Evolutionary conservation across 176 grass and related monocot genomes (phyloP), one percentile per base, ranked within the genome.

Genomic region (Canna indica): DNA sequence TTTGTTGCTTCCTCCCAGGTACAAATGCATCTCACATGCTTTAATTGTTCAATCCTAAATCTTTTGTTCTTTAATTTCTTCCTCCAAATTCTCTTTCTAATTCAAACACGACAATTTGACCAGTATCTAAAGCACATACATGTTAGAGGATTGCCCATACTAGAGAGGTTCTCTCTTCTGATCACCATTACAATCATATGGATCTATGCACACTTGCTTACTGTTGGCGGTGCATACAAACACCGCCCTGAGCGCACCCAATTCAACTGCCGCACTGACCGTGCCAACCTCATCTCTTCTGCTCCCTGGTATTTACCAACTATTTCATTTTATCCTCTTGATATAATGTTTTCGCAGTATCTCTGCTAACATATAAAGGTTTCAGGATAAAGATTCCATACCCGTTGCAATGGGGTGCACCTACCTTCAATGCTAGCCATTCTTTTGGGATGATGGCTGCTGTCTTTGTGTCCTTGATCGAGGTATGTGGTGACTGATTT

Each of bases 371-470:
- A 25, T 24, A 24, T 48, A 32, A 48, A 5, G 10, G 11, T 30
- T 46, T 72, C 75, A 99, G 94, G 94, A 90, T 99, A 85, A 99
- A 84, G 76, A 86, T 93, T 38, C 94, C 94, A 65, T 99, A 86
- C 46, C 94, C 89, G 2, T 76, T 99, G 64, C 94, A 99, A 82
- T 99, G 94, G 94, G 94, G 94, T 14, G 86, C 94, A 35, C 94
- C 94, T 27, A 99, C 86, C 57, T 99, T 99, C 64, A 80, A 85
- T 73, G 94, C 86, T 17, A 90, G 89, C 41, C 89, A 99, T 69
- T 99, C 89, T 52, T 99, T 99, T 73, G 94, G 94, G 3, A 99
- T 99, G 89, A 91, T 93, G 82, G 81, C 94, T 70, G 89, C 94
- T 75, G 94, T 93, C 59, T 77, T 99, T 68, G 94, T 90, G 34